Percentiles rank a stretch among this genome's conserved stretches.
Evolutionary conservation across 2,329 filamentous ascomycete species (phyloP).

Genomic region (Nannizzia gypsea): DNA sequence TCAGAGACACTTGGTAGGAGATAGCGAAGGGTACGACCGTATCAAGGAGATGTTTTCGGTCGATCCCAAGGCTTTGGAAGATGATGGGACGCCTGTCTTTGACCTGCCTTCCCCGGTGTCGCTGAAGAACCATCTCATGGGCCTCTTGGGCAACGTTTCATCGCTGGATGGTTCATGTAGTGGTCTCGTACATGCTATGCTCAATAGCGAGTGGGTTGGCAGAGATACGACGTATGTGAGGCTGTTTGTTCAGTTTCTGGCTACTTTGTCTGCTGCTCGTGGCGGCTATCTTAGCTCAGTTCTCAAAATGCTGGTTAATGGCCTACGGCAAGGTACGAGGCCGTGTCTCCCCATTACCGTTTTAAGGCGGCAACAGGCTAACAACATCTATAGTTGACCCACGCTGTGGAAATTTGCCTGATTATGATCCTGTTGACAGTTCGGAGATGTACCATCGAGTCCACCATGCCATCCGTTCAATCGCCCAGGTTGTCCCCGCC

Average conservation of each 20-base stretch:
- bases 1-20: constrained; percentile 40
- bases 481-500: constrained; percentile 71
- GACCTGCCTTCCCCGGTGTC: constrained; percentile 42
- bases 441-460: constrained; percentile 59
- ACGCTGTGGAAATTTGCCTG: constrained; percentile 42
- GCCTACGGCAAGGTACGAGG: constrained; percentile 50
- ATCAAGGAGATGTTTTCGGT: constrained; percentile 43
- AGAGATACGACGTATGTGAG: constrained; percentile 49
- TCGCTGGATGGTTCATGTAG: constrained; percentile 45
- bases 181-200: constrained; percentile 46
- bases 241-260: constrained; percentile 46
- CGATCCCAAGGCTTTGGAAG: constrained; percentile 33
- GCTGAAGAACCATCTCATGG: constrained; percentile 48
- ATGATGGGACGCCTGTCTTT: constrained; percentile 22
- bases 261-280: constrained; percentile 65
- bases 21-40: constrained; percentile 46
- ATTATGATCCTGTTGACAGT: constrained; percentile 47
- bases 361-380: not conserved
- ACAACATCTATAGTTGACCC: constrained; percentile 36
- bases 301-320: constrained; percentile 66
- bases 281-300: constrained; percentile 63
- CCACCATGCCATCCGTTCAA: constrained; percentile 61
- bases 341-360: constrained; percentile 30
- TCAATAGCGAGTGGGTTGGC: constrained; percentile 50
- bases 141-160: constrained; percentile 46